Percentiles rank a stretch among this genome's conserved stretches.
These are phyloP conservation scores for Phytophthora capsici DNA, from an alignment of 352 stramenopile species.

Conservation along the genomic window DNA sequence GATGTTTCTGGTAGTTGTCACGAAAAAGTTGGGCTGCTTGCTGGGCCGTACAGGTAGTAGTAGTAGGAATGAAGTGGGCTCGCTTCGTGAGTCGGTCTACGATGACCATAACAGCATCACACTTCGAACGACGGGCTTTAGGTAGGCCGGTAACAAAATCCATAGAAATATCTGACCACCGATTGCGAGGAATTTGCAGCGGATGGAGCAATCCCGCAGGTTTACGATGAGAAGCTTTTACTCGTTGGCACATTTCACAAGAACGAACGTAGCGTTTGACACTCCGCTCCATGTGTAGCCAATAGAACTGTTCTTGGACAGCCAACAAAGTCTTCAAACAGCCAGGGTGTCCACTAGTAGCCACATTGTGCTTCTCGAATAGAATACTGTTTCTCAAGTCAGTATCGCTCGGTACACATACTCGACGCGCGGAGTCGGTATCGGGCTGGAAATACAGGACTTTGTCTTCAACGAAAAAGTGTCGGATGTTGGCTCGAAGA, in stretches of 20 bases:
- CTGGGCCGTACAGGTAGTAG: not conserved
- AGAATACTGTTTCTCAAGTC: not conserved
- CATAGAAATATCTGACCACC: conserved; percentile 29
- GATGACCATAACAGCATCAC: not conserved
- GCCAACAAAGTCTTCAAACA: not conserved
- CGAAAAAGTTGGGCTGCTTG: not conserved
- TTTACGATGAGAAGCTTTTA: conserved; percentile 14
- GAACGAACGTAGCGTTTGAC: conserved; percentile 7
- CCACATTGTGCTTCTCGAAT: not conserved
- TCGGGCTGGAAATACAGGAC: not conserved
- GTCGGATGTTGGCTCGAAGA: not conserved
- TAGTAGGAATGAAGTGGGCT: not conserved
- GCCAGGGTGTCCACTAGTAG: not conserved
- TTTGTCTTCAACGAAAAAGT: not conserved
- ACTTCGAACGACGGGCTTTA: not conserved
- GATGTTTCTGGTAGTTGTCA: not conserved
- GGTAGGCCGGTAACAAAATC: conserved; percentile 25
- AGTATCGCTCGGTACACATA: not conserved
- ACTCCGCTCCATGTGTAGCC: conserved; percentile 17
- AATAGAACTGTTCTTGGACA: conserved; percentile 24
- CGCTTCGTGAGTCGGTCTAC: not conserved
- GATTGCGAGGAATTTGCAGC: conserved; percentile 12
- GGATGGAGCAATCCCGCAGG: conserved; percentile 17
- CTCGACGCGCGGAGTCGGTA: not conserved
- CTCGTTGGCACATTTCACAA: conserved; percentile 25